A percentile compares a stretch with the other conserved stretches of the same genome.
phyloP scores from a whole-genome alignment of 2,329 filamentous ascomycete genomes.

The Colletotrichum musae region DNA sequence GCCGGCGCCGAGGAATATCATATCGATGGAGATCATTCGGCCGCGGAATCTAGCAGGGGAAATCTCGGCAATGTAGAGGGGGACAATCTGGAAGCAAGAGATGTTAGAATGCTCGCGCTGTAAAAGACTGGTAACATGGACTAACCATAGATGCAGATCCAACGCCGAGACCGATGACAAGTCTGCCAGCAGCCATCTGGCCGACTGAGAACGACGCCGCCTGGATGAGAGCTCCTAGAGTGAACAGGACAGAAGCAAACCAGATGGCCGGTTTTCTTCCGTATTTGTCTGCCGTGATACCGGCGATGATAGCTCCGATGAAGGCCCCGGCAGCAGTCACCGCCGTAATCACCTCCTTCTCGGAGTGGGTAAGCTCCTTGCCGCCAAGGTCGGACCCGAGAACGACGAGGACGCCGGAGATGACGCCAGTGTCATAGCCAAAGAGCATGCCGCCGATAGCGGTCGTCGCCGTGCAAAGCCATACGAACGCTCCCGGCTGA shows the following conservation, averaged over 20 bases:
- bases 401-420: constrained; percentile 62
- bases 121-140: not conserved
- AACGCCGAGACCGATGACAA: constrained; percentile 55
- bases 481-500: constrained; percentile 44
- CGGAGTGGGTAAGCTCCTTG: constrained; percentile 66
- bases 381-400: constrained; percentile 60
- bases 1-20: constrained; percentile 44
- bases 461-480: constrained; percentile 47
- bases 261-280: constrained; percentile 38
- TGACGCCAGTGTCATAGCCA: constrained; percentile 64
- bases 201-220: constrained; percentile 41
- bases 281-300: constrained; percentile 45
- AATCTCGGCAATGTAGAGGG: constrained; percentile 46
- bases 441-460: constrained; percentile 48
- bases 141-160: constrained; percentile 58
- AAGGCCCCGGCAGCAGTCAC: constrained; percentile 44
- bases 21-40: constrained; percentile 46
- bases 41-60: constrained; percentile 44
- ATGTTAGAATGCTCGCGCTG: not conserved
- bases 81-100: not conserved
- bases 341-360: constrained; percentile 47
- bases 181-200: constrained; percentile 44
- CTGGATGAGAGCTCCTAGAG: constrained; percentile 43
- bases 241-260: constrained; percentile 41
- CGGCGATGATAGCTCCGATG: constrained; percentile 44